Evolutionary conservation across 805 yeast genomes (phyloP), one percentile per base, ranked within the genome.

Genomic region (Cyberlindnera lachancei): DNA sequence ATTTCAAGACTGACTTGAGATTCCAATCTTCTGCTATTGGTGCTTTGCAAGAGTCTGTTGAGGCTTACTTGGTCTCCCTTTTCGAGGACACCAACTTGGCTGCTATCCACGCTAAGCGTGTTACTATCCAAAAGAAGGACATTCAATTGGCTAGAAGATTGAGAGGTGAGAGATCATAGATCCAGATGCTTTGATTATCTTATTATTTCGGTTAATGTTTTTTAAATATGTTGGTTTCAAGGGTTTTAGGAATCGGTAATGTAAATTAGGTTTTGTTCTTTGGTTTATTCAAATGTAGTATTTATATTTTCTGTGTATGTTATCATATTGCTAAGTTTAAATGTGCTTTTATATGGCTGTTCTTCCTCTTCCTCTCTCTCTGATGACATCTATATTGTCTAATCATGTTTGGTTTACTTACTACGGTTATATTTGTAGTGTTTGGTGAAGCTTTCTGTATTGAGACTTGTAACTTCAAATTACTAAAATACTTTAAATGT

Each of bases 81-180:
- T 90, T 88, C 53, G 96, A 88, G 72, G 96, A 90, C 64, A 90
- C 96, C 46, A 88, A 88, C 73, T 31, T 31, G 34, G 34, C 96
- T 70, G 96, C 96, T 46, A 84, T 86, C 50, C 97, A 90, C 67
- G 97, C 96, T 55, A 90, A 92, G 79, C 82, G 97, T 70, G 97
- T 90, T 53, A 90, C 98, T 45, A 86, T 90, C 58, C 95, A 86
- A 75, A 88, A 87, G 85, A 88, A 88, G 71, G 98, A 90, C 66
- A 85, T 90, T 63, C 95, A 88, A 61, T 75, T 90, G 60, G 98
- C 96, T 50, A 83, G 96, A 72, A 83, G 97, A 73, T 78, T 90
- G 62, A 81, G 96, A 70, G 97, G 96, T 66, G 94, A 83, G 72
- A 80, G 92, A 79, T 75, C 90, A 48, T 83, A 76, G 59, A 40